Evolutionary conservation across 176 grass and related monocot species (phyloP), one percentile per base, ranked within the genome.

Genomic region (Areca catechu): DNA sequence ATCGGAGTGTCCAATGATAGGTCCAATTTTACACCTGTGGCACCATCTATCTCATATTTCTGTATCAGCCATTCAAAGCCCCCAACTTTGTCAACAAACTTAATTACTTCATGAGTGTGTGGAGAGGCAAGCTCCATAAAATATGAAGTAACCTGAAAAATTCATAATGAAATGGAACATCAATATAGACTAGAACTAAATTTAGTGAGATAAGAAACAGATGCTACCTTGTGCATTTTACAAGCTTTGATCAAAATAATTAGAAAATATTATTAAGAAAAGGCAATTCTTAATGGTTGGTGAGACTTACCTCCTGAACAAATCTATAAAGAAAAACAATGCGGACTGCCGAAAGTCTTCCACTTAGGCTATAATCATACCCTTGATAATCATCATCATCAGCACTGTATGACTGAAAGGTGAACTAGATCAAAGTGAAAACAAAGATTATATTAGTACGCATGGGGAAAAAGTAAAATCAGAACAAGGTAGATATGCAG

Each of bases 111-210:
- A 79, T 96, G 83, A 50, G 86, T 88, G 72, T 96, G 86, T 51
- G 86, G 86, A 15, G 92, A 90, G 27, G 86, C 92, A 74, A 96
- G 92, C 75, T 96, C 92, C 92, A 96, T 90, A 77, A 96, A 96
- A 27, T 96, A 96, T 53, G 92, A 90, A 58, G 82, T 88, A 60
- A 96, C 83, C 92, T 96, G 77, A 50, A 78, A 71, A 84, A 16
- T 16, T 15, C 23, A 7, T 61, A 66, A 15, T 20, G 22, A 65
- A 10, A 22, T 56, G 72, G 17, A 62, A 20, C 59, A 24, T 5
- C 65, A 68, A 19, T 51, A 54, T 48, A 55, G 4, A 18, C 30
- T 55, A 34, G 5, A 19, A 54, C 51, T 4, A 7, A 16, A 50
- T 74, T 50, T 34, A 34, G 55, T 63, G 19, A 43, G 14, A 43